Evolutionary conservation across 257 asterid species (phyloP).

Genomic region (Penstemon barbatus): DNA sequence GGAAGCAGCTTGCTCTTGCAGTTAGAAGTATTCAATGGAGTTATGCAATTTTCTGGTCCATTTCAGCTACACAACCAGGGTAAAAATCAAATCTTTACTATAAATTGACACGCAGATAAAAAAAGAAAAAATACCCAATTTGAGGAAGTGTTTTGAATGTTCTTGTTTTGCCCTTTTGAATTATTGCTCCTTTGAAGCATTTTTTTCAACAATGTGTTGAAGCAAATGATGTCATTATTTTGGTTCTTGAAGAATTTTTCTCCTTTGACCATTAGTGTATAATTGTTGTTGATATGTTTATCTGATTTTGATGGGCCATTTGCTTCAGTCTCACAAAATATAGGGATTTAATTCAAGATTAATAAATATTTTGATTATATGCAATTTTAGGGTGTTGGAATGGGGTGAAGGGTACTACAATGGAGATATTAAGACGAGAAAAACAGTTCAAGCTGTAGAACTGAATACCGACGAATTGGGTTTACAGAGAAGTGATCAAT

Average conservation of each 20-base stretch:
- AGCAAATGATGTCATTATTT: not conserved
- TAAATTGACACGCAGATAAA: not conserved
- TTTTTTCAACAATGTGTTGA: conserved; percentile 12
- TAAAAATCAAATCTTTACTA: conserved; percentile 33
- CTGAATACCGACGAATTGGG: conserved; percentile 58
- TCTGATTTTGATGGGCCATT: conserved; percentile 32
- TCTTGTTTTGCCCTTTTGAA: not conserved
- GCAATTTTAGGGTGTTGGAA: conserved; percentile 54
- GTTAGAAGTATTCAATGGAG: conserved; percentile 87
- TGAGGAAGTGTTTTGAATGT: conserved; percentile 5
- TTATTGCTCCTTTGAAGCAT: not conserved
- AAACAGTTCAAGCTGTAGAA: conserved; percentile 70
- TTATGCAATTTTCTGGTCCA: conserved; percentile 89
- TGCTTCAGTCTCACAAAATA: conserved; percentile 18
- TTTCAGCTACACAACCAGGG: conserved; percentile 64
- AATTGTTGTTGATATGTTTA: conserved; percentile 23
- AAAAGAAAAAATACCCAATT: not conserved
- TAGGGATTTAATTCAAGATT: conserved; percentile 13
- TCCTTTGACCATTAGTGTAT: conserved; percentile 6
- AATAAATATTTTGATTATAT: not conserved
- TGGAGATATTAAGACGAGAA: conserved; percentile 92
- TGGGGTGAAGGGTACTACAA: conserved; percentile 96
- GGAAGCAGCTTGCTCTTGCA: conserved; percentile 71
- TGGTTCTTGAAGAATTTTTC: conserved; percentile 1
- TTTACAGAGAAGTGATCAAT: conserved; percentile 76